Conservation (phyloP, 345 rosid species). For the Bruguiera parviflora region DNA sequence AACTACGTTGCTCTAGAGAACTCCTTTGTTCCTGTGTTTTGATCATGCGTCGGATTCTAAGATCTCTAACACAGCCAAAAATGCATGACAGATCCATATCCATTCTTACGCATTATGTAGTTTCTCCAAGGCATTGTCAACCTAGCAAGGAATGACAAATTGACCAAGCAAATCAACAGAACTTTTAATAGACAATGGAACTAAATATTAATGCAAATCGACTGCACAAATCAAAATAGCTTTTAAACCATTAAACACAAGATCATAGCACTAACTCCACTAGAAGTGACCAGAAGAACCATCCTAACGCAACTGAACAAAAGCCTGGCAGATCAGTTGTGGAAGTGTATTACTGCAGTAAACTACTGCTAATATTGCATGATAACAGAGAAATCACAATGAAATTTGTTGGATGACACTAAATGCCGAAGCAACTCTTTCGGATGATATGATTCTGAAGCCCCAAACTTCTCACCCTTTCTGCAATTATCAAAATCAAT, state of each 20-base stretch:
- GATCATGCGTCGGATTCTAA: too few species aligned
- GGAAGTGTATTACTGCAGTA: background rate
- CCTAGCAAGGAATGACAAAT: too few species aligned
- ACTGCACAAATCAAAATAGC: background rate
- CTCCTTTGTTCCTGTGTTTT: too few species aligned
- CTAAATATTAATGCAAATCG: too few species aligned
- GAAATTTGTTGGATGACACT: background rate
- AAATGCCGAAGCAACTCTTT: background rate
- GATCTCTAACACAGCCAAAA: too few species aligned
- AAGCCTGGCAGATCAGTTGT: background rate
- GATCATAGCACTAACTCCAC: background rate
- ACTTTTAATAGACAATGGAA: too few species aligned
- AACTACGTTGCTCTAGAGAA: too few species aligned
- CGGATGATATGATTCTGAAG: background rate
- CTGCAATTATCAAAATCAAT: slow-evolving; percentile 33
- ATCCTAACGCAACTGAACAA: background rate
- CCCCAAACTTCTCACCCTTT: slow-evolving; percentile 36
- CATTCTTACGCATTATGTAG: too few species aligned
- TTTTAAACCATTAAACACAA: background rate
- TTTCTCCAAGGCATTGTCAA: too few species aligned
- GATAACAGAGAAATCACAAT: background rate
- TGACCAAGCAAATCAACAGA: too few species aligned
- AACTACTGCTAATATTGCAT: background rate
- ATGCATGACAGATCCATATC: too few species aligned
- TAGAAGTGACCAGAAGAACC: background rate